A percentile compares a stretch with the other conserved stretches of the same genome.
These are phyloP conservation scores for Aspergillus sergii DNA, from an alignment of 2,329 filamentous ascomycete species.

Conservation along the genomic window DNA sequence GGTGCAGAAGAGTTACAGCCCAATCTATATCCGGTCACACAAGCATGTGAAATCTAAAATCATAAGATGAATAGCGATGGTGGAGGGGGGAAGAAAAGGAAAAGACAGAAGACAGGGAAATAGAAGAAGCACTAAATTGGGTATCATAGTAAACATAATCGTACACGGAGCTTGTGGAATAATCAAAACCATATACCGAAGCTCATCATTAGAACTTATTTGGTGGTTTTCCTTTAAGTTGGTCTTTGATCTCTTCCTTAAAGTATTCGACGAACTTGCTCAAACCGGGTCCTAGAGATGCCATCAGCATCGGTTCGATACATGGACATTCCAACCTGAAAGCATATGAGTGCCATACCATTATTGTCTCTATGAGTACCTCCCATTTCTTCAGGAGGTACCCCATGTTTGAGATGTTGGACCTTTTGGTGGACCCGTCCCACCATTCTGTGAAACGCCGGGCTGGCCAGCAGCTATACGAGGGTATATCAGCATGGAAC, in stretches of 20 bases:
- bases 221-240: constrained; percentile 41
- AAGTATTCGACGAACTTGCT: constrained; percentile 42
- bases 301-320: neutral
- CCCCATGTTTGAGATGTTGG: constrained; percentile 44
- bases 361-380: constrained; percentile 44
- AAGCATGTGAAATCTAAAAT: neutral
- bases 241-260: constrained; percentile 47
- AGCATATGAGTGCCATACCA: constrained; percentile 26
- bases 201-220: constrained; percentile 29
- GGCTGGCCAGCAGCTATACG: constrained; percentile 45
- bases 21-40: constrained; percentile 25
- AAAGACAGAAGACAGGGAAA: neutral
- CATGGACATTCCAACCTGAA: too few relatives aligned
- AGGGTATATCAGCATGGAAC: constrained; percentile 13
- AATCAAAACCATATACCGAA: neutral
- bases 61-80: neutral
- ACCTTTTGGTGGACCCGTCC: constrained; percentile 46
- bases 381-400: constrained; percentile 46
- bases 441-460: constrained; percentile 47
- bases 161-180: neutral
- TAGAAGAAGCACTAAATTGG: constrained; percentile 5
- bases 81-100: neutral
- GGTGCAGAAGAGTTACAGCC: constrained; percentile 22
- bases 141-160: constrained; percentile 14
- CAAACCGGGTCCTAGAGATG: constrained; percentile 25